Conservation (phyloP, 139 green algal species). For the Chlorella sp. region DNA sequence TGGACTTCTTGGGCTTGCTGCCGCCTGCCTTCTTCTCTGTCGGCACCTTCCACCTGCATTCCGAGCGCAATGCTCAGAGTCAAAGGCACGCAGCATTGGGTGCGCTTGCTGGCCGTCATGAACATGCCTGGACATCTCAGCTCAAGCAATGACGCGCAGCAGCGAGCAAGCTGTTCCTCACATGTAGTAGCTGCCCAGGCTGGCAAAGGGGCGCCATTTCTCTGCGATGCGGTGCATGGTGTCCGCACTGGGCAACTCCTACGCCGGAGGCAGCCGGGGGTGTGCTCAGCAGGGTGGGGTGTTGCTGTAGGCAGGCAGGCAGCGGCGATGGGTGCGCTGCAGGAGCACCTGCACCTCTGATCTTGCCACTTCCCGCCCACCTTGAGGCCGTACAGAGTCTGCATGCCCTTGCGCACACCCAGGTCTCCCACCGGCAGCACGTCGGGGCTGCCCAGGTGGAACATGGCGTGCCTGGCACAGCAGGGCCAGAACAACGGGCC, state of each 20-base stretch:
- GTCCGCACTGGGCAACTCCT: slow-evolving; percentile 38
- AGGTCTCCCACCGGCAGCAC: slow-evolving; percentile 69
- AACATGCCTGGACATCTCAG: no score
- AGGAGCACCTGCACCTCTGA: not conserved
- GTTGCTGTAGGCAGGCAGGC: no score
- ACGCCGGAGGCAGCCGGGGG: not conserved
- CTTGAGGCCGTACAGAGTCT: slow-evolving; percentile 45
- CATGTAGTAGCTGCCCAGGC: slow-evolving; percentile 67
- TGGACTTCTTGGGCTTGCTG: slow-evolving; percentile 17
- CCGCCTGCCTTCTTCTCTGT: not conserved
- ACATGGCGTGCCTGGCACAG: slow-evolving; percentile 19
- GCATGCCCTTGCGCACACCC: slow-evolving; percentile 61
- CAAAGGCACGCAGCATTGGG: no score
- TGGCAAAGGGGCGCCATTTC: slow-evolving; percentile 55
- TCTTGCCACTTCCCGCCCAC: not conserved
- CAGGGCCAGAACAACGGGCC: no score
- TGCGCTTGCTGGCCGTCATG: no score
- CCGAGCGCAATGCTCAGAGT: no score
- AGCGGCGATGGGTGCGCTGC: not conserved
- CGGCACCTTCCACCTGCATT: slow-evolving; percentile 42
- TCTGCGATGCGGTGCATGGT: slow-evolving; percentile 56
- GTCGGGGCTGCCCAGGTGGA: slow-evolving; percentile 48
- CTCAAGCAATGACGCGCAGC: no score
- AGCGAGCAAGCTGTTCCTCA: no score
- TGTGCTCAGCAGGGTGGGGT: not conserved